Conservation (phyloP, 768 basidiomycete genomes). For the Tricholoma hemisulphureum region DNA sequence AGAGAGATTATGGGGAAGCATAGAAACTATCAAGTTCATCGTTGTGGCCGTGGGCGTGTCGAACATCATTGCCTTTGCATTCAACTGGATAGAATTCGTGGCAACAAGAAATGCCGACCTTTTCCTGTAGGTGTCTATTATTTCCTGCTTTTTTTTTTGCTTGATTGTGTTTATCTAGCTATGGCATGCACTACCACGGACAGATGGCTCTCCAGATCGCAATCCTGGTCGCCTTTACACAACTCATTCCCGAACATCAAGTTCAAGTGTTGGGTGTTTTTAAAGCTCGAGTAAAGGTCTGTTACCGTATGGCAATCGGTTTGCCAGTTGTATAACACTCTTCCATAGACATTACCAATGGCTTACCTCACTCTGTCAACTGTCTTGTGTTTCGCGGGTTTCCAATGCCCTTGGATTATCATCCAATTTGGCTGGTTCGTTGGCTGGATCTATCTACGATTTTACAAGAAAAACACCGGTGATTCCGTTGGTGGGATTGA, state of each 20-base stretch:
- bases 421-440: constrained; percentile 99
- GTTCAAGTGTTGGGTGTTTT: constrained; percentile 86
- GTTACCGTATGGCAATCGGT: constrained; percentile 9
- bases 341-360: constrained; percentile 84
- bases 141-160: constrained; percentile 5
- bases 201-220: constrained; percentile 89
- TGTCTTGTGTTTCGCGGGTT: constrained; percentile 76
- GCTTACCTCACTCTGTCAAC: constrained; percentile 88
- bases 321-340: constrained; percentile 6
- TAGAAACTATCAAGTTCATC: constrained; percentile 86
- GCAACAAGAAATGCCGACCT: constrained; percentile 67
- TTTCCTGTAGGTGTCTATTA: constrained; percentile 62
- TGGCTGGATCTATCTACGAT: constrained; percentile 91
- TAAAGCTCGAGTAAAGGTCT: constrained; percentile 87
- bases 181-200: constrained; percentile 87
- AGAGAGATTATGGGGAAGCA: constrained; percentile 90
- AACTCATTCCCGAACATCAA: constrained; percentile 97
- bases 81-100: constrained; percentile 86
- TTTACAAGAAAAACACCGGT: constrained; percentile 85
- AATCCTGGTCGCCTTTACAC: constrained; percentile 93
- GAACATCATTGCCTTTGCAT: constrained; percentile 84
- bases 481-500: constrained; percentile 61
- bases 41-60: constrained; percentile 72
- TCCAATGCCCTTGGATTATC: constrained; percentile 86
- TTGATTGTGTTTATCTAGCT: constrained; percentile 45